Evolutionary conservation across 1,139 yeast species (phyloP), one percentile per base, ranked within the genome.

Genomic region (Eremothecium sinecaudum): DNA sequence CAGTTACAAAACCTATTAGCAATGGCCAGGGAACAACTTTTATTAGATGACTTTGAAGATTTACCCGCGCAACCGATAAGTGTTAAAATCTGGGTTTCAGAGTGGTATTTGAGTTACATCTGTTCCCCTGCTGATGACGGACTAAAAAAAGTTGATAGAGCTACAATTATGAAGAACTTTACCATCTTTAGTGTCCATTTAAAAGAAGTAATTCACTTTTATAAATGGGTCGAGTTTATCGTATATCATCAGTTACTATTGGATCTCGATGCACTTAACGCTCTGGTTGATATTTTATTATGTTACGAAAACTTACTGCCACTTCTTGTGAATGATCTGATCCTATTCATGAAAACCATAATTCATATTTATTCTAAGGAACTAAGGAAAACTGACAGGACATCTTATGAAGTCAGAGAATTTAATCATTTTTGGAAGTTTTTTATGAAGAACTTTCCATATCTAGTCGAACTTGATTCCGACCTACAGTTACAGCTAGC

Each of bases 201-300:
- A n/a, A 41, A 46, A 17, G 48, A 47, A 1, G 42, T 43, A 14
- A 54, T 54, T 31, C 53, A 48, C 21, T 53, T 50, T 28, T 56
- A 53, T 35, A 53, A 51, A 32, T 56, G 59, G 59, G 40, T 54
- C 7, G 60, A 56, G 34, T 56, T 50, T 33, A 45, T 54, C 22
- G 53, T 54, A 7, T 56, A 56, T 36, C 60, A 53, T 37, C 58
- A 53, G 29, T 33, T 53, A 19, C 28, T 56, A 12, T 40, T 32
- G 4, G 52, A 54, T 37, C 42, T 53, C 4, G 50, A 45, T 28
- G 42, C 56, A 2, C 32, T 56, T 31, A 57, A 49, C 34, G 35
- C 46, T 11, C 34, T 56, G 19, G 47, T 47, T 28, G 57, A 53
- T 34, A 50, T 56, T 14, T 35, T 56, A 13, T 38, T 53, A 23